Conservation (phyloP, 169 alveolate species). For the Cryptosporidium ubiquitum region DNA sequence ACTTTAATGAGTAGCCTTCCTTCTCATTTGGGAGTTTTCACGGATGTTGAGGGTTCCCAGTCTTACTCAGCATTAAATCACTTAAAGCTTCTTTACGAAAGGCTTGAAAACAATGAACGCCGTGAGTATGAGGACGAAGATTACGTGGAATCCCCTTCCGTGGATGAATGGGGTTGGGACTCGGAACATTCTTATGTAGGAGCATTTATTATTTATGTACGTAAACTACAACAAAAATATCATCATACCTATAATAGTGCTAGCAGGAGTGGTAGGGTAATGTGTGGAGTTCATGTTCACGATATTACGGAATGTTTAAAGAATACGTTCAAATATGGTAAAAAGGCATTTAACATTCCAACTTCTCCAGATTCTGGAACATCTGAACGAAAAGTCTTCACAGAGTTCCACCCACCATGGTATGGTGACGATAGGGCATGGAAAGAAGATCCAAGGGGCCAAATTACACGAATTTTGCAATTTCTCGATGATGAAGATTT, state of each 20-base stretch:
- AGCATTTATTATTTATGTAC: conserved; percentile 57
- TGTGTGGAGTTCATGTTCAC: conserved; percentile 51
- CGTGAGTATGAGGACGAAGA: conserved; percentile 28
- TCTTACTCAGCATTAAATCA: conserved; percentile 64
- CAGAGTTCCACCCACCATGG: conserved; percentile 53
- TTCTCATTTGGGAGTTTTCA: conserved; percentile 54
- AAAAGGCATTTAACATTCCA: conserved; percentile 17
- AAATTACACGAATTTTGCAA: conserved; percentile 57
- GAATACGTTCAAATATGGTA: conserved; percentile 33
- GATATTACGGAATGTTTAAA: conserved; percentile 41
- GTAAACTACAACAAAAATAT: conserved; percentile 50
- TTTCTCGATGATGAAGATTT: conserved; percentile 61
- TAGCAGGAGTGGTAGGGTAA: conserved; percentile 43
- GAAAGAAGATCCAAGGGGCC: conserved; percentile 50
- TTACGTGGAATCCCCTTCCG: conserved; percentile 17
- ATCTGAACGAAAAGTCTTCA: background rate
- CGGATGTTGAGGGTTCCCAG: conserved; percentile 44
- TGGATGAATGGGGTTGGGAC: conserved; percentile 68
- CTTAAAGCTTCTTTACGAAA: conserved; percentile 34
- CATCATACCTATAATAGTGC: conserved; percentile 24
- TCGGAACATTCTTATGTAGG: conserved; percentile 63
- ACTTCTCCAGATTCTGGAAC: background rate
- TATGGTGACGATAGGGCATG: conserved; percentile 30
- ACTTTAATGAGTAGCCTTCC: conserved; percentile 35
- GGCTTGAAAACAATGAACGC: conserved; percentile 26